These are phyloP conservation scores for Favolaschia claudopus DNA, from an alignment of 768 basidiomycete genomes.

Conservation along the genomic window DNA sequence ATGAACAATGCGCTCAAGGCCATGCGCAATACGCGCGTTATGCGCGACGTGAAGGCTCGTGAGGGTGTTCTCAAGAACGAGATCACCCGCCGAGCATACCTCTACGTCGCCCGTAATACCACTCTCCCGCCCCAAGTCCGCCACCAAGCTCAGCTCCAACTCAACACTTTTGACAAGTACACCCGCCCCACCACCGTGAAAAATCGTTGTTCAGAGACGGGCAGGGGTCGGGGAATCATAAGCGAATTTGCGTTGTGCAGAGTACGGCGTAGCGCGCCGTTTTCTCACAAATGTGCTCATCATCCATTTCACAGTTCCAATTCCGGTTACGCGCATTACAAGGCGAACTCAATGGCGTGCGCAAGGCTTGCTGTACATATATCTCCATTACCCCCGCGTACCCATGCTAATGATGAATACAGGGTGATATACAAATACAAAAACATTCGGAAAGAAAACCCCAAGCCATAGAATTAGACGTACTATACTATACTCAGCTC, in stretches of 20 bases:
- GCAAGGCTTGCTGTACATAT: conserved; percentile 79
- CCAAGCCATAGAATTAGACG: too few relatives aligned
- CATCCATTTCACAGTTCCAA: conserved; percentile 72
- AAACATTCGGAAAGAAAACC: background rate
- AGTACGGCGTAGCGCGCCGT: conserved; percentile 53
- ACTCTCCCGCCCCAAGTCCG: conserved; percentile 88
- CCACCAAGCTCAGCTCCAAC: conserved; percentile 92
- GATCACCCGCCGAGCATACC: conserved; percentile 85
- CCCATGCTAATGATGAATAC: conserved; percentile 5
- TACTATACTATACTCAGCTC: background rate
- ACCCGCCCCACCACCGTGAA: conserved; percentile 89
- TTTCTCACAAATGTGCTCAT: conserved; percentile 15
- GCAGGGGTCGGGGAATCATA: conserved; percentile 87
- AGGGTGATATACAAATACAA: conserved; percentile 24
- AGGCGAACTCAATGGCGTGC: conserved; percentile 87
- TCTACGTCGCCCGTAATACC: conserved; percentile 93
- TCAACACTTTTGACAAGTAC: conserved; percentile 86
- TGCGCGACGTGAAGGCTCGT: conserved; percentile 84
- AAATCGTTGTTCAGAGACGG: conserved; percentile 87
- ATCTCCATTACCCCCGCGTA: background rate
- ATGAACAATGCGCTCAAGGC: conserved; percentile 18
- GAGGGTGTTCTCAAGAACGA: conserved; percentile 77
- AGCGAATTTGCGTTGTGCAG: conserved; percentile 88
- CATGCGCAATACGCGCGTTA: conserved; percentile 58
- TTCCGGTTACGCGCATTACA: conserved; percentile 86